These are phyloP conservation scores for Kodamaea fukazawae DNA, from an alignment of 805 yeast genomes.

Conservation along the genomic window DNA sequence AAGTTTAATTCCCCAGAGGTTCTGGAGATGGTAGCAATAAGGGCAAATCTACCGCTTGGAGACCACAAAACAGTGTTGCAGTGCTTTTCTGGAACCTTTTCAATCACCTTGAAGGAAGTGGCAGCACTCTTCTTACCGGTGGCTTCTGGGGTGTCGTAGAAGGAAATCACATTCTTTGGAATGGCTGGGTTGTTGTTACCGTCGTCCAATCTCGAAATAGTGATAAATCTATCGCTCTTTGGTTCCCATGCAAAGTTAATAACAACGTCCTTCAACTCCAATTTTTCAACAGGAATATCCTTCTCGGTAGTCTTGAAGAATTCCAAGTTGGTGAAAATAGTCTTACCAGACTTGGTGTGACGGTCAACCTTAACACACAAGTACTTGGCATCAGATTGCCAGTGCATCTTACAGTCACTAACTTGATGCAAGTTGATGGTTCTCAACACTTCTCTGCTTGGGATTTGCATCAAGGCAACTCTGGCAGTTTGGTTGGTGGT, in stretches of 20 bases:
- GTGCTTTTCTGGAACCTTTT: slow-evolving; percentile 57
- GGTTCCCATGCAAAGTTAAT: slow-evolving; percentile 96
- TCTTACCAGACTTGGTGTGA: slow-evolving; percentile 93
- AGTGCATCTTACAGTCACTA: slow-evolving; percentile 81
- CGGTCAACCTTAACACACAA: slow-evolving; percentile 95
- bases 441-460: slow-evolving; percentile 78
- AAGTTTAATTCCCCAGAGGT: slow-evolving; percentile 72
- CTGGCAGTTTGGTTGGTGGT: slow-evolving; percentile 88
- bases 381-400: slow-evolving; percentile 87
- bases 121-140: slow-evolving; percentile 49
- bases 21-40: slow-evolving; percentile 46
- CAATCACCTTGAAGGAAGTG: slow-evolving; percentile 56
- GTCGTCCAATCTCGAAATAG: slow-evolving; percentile 62
- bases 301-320: slow-evolving; percentile 84
- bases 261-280: slow-evolving; percentile 88
- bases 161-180: slow-evolving; percentile 63
- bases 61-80: slow-evolving; percentile 80
- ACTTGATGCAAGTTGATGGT: slow-evolving; percentile 95
- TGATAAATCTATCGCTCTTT: slow-evolving; percentile 78
- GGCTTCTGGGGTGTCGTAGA: slow-evolving; percentile 75
- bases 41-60: slow-evolving; percentile 87
- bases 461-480: slow-evolving; percentile 85
- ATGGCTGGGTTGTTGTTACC: slow-evolving; percentile 67
- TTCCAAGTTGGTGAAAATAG: slow-evolving; percentile 86
- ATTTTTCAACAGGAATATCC: slow-evolving; percentile 90